These are phyloP conservation scores for Annulohypoxylon nitens DNA, from an alignment of 495 filamentous ascomycete genomes.

Conservation along the genomic window DNA sequence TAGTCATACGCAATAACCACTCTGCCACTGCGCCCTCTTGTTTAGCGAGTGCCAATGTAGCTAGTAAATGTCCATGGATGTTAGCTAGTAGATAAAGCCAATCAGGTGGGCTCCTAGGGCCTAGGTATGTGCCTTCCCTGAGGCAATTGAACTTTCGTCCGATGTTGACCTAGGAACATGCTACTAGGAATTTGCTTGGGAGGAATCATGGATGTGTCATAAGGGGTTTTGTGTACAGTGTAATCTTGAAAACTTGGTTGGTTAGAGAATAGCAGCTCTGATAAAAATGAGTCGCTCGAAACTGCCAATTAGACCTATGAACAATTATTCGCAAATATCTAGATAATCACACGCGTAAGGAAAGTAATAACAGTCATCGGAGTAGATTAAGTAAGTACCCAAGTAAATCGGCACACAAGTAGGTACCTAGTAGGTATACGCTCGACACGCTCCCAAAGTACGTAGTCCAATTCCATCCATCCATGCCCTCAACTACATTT, in stretches of 20 bases:
- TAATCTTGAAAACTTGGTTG: too few relatives aligned
- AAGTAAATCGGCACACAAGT: not conserved
- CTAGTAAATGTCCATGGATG: too few relatives aligned
- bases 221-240: too few relatives aligned
- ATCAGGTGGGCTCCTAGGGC: not conserved
- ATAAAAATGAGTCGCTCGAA: too few relatives aligned
- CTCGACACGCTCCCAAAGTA: not conserved
- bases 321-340: not conserved
- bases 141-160: not conserved
- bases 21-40: slow-evolving; percentile 2
- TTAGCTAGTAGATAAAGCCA: not conserved
- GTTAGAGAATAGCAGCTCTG: too few relatives aligned
- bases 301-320: not conserved
- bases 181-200: too few relatives aligned
- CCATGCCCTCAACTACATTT: not conserved
- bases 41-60: too few relatives aligned
- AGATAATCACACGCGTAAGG: not conserved
- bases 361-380: not conserved
- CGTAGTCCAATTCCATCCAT: not conserved
- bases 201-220: too few relatives aligned
- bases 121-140: not conserved
- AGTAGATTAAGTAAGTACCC: slow-evolving; percentile 7
- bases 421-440: not conserved
- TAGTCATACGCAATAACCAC: slow-evolving; percentile 6
- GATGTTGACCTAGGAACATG: not conserved